Evolutionary conservation across 2,329 filamentous ascomycete genomes (phyloP), one percentile per base, ranked within the genome.

Genomic region (Ustulina deusta): DNA sequence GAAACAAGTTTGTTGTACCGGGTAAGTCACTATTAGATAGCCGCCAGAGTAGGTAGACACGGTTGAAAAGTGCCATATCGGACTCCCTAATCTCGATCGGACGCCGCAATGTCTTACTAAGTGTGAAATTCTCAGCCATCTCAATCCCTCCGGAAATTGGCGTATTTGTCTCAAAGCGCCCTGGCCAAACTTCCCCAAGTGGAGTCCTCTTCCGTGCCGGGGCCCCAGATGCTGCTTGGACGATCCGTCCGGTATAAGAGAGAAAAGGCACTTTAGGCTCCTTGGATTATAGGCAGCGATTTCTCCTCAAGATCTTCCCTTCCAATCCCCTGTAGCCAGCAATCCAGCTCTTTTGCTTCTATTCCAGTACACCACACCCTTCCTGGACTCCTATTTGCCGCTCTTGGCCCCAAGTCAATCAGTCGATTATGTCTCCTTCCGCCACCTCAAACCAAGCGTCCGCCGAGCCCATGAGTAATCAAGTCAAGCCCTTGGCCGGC

Each of bases 401-500:
- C 36, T 55, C 58, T 61, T 63, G 36, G 63, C 66, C 57, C 58
- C 51, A 59, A 58, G 66, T 52, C 60, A 48, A 49, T 61, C 27
- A 44, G 29, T 66, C 67, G 66, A 22, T n/a, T 29, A 78, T 78
- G 78, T 74, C 79, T 63, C 79, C 79, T 17, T 72, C 76, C 20
- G 77, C 77, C 42, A 71, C 49, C 17, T 63, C 64, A 32, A 62
- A 68, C 36, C 58, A 66, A 34, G 29, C 62, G 52, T 57, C 69
- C 29, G 49, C 63, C n/a, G 42, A 38, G 42, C 72, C 75, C 36
- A 73, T 72, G 71, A 75, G 74, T 65, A 73, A 76, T 63, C 75
- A 74, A 46, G 40, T 67, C 65, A 75, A 74, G 73, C 83, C 80
- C 80, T 78, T 86, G 54, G 78, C 80, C 44, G 83, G 83, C 72